phyloP scores from a whole-genome alignment of 306 rosid genomes.

The Vigna reflexopilosa region DNA sequence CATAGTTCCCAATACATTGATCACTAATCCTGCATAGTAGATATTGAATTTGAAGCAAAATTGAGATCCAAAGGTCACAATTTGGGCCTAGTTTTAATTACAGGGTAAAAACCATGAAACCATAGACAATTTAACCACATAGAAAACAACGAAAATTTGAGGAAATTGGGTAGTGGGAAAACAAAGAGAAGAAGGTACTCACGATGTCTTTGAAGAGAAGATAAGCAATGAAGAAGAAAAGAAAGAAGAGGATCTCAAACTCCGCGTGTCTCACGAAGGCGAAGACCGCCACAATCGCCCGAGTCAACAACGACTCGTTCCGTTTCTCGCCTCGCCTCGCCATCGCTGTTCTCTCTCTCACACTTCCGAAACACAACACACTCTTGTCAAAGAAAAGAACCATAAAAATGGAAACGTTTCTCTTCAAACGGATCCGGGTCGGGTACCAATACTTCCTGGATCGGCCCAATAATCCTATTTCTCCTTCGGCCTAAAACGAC shows the following conservation, averaged over 20 bases:
- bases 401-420: background rate
- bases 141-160: conserved; percentile 6
- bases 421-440: background rate
- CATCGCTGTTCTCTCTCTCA: conserved; percentile 41
- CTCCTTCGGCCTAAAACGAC: conserved; percentile 16
- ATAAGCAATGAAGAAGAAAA: conserved; percentile 78
- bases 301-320: conserved; percentile 61
- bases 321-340: conserved; percentile 53
- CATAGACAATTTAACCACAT: background rate
- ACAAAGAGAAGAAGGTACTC: conserved; percentile 36
- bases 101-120: background rate
- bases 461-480: background rate
- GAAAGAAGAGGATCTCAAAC: conserved; percentile 90
- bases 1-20: background rate
- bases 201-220: conserved; percentile 88
- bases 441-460: background rate
- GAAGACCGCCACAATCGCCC: conserved; percentile 59
- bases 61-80: background rate
- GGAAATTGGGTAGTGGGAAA: background rate
- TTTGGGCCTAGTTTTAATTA: background rate
- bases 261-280: conserved; percentile 71
- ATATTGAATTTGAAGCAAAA: background rate
- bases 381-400: background rate
- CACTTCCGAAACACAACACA: conserved; percentile 9
- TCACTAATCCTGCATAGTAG: background rate